Evolutionary conservation across 2,329 filamentous ascomycete species (phyloP).

Genomic region (Botryosphaeria agaves): DNA sequence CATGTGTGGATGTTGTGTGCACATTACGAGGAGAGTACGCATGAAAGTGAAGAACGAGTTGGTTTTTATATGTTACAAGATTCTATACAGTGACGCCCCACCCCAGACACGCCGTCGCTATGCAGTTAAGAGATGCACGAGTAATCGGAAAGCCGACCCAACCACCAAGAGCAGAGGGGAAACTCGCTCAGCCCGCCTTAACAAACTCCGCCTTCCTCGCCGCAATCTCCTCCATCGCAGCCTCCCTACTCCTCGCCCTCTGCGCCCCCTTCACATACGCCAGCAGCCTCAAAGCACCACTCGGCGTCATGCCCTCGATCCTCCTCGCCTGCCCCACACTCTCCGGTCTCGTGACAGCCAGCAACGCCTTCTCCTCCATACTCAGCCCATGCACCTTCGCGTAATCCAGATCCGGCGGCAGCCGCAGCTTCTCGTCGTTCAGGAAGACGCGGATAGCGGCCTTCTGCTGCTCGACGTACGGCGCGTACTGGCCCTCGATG

Average conservation of each 20-base stretch:
- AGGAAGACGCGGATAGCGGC: slow-evolving; percentile 48
- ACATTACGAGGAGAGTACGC: too few species aligned
- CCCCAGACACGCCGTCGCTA: too few species aligned
- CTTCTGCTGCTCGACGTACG: slow-evolving; percentile 62
- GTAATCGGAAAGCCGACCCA: too few species aligned
- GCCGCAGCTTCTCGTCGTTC: slow-evolving; percentile 55
- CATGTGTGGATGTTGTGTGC: too few species aligned
- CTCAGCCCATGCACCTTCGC: slow-evolving; percentile 55
- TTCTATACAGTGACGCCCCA: too few species aligned
- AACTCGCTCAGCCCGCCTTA: too few species aligned
- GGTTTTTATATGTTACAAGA: too few species aligned
- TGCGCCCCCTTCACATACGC: slow-evolving; percentile 37
- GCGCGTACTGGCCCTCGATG: slow-evolving; percentile 74
- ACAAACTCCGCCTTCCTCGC: not conserved
- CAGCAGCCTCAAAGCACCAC: slow-evolving; percentile 37
- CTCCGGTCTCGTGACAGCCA: slow-evolving; percentile 58
- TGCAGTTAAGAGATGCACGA: too few species aligned
- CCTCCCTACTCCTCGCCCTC: slow-evolving; percentile 4
- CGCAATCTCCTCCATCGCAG: not conserved
- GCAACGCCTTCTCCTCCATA: slow-evolving; percentile 55
- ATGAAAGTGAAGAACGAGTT: too few species aligned
- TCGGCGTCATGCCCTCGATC: slow-evolving; percentile 56
- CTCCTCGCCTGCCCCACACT: slow-evolving; percentile 76
- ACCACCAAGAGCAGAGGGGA: too few species aligned
- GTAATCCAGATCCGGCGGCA: slow-evolving; percentile 68